Evolutionary conservation across 192 early-diverging fungal genomes (phyloP).

Genomic region (Entomortierella beljakovae): DNA sequence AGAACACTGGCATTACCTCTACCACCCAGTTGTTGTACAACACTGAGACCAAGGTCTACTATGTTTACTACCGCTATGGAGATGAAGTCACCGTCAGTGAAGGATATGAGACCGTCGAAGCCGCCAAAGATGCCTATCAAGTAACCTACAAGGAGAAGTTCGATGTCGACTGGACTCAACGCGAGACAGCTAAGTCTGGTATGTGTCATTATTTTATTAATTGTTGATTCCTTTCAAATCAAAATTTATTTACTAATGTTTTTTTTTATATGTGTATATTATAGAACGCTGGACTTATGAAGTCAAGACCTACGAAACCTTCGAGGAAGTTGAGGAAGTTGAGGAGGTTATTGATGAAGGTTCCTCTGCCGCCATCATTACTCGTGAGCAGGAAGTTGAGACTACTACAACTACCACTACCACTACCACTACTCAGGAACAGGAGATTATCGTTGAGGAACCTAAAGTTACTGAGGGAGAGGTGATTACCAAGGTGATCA

Average conservation of each 20-base stretch:
- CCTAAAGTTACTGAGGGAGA: neutral
- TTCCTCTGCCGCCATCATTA: neutral
- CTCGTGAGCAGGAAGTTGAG: slow-evolving; percentile 7
- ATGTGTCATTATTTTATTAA: neutral
- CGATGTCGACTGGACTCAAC: slow-evolving; percentile 25
- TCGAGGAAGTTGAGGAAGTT: slow-evolving; percentile 28
- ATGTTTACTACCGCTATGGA: slow-evolving; percentile 28
- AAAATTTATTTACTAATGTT: neutral
- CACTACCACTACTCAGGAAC: slow-evolving; percentile 4
- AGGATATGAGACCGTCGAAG: slow-evolving; percentile 29
- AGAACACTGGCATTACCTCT: slow-evolving; percentile 24
- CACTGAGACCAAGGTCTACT: slow-evolving; percentile 13
- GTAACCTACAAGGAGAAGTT: slow-evolving; percentile 27
- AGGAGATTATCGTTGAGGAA: slow-evolving; percentile 4
- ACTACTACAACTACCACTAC: slow-evolving; percentile 7
- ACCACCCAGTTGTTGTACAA: slow-evolving; percentile 31
- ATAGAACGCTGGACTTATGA: slow-evolving; percentile 19
- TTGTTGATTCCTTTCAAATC: neutral
- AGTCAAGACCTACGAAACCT: slow-evolving; percentile 21
- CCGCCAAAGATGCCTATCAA: slow-evolving; percentile 25
- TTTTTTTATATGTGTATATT: neutral
- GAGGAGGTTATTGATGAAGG: slow-evolving; percentile 29
- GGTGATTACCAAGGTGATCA: slow-evolving; percentile 20
- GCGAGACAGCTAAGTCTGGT: slow-evolving; percentile 4
- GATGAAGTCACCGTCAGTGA: slow-evolving; percentile 32